Evolutionary conservation across 306 rosid species (phyloP), one percentile per base, ranked within the genome.

Genomic region (Pyrus bretschneideri): DNA sequence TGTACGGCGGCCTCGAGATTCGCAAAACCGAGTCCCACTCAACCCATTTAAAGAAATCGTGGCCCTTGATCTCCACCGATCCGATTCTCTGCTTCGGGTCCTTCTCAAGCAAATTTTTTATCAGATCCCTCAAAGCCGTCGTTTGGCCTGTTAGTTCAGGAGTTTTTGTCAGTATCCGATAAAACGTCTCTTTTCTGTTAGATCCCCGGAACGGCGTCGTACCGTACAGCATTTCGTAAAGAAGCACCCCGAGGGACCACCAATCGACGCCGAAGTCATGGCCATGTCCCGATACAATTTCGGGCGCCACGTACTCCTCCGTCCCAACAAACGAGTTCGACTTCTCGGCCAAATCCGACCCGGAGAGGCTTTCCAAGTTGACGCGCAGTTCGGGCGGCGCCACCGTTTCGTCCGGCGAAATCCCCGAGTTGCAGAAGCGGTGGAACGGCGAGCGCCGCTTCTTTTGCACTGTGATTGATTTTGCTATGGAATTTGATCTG

Each of bases 241-340:
- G 85, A 31, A 95, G 76, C 0, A 92, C 76, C 1, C 98, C 98
- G 6, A 84, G 76, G 2, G 98, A 89, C 98, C 98, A 95, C 98
- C 98, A 95, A 82, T 95, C 98, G 12, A 90, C 98, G 4, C 88
- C 80, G 42, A 92, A 95, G 31, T 87, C 79, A 64, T 95, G 98
- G 9, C 97, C 98, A 11, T 79, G 13, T 0, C 97, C 98, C 1
- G 82, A 61, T 0, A 95, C 74, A 21, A 95, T 86, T 76, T 95
- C 98, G 1, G 98, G 98, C 30, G 98, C 93, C 61, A 95, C 96
- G 80, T 95, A 95, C 79, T 95, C 98, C 83, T 95, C 98, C 0
- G 97, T 95, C 21, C 98, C 98, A 9, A 95, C 98, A 70, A 95
- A 95, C 25, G 98, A 92, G 83, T 90, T 95, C 4, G 93, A 95